A percentile compares a stretch with the other conserved stretches of the same genome.
Conservation (phyloP, 148 eudicot genomes). For the Camellia sinensis region DNA sequence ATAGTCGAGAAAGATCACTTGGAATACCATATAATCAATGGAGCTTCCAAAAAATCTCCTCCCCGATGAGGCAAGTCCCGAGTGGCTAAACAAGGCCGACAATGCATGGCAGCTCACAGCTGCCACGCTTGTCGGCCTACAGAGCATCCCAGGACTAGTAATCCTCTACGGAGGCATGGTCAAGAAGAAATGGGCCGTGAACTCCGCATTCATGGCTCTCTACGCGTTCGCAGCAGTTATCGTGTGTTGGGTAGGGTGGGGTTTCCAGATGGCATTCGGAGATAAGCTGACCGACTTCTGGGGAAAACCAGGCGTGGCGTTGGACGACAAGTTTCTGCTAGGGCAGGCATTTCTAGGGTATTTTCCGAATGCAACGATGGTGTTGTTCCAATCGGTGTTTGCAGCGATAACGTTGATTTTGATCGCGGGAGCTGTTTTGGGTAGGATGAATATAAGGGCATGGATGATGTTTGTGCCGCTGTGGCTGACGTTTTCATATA, state of each 20-base stretch:
- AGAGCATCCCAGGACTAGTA: conserved; percentile 29
- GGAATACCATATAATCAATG: background rate
- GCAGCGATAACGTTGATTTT: conserved; percentile 25
- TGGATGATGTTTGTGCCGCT: conserved; percentile 29
- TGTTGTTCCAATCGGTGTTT: conserved; percentile 25
- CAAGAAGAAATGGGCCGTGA: conserved; percentile 24
- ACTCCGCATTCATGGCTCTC: conserved; percentile 27
- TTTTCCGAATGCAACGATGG: conserved; percentile 26
- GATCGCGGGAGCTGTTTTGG: conserved; percentile 23
- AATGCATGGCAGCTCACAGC: conserved; percentile 35
- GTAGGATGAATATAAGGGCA: conserved; percentile 26
- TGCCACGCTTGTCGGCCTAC: conserved; percentile 25
- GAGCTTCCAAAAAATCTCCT: conserved; percentile 18
- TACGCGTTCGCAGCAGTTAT: conserved; percentile 28
- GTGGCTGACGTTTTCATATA: conserved; percentile 29
- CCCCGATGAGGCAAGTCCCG: conserved; percentile 24
- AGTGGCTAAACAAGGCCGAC: conserved; percentile 28
- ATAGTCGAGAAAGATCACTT: too few species aligned
- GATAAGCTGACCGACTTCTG: conserved; percentile 11
- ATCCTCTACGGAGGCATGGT: conserved; percentile 25
- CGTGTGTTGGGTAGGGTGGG: conserved; percentile 29
- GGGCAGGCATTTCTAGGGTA: conserved; percentile 24
- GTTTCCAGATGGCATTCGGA: conserved; percentile 22
- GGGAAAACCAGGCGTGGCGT: conserved; percentile 17
- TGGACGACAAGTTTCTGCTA: conserved; percentile 15